Percentiles rank a stretch among this genome's conserved stretches.
These are phyloP conservation scores for Mucor ambiguus DNA, from an alignment of 371 early-diverging fungal species.

Conservation along the genomic window DNA sequence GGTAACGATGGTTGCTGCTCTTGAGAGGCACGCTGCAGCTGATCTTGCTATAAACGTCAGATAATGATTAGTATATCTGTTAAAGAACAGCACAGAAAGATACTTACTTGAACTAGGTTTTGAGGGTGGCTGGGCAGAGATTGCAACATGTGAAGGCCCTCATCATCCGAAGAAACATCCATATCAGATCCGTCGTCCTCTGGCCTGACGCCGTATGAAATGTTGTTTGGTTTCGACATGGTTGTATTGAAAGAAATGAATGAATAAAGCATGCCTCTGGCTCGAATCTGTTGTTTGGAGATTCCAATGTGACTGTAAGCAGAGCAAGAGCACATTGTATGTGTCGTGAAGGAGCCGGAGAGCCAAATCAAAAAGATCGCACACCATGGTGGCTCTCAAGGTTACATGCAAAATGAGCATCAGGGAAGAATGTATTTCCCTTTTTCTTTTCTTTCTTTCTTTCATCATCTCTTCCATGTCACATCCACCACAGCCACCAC, in stretches of 20 bases:
- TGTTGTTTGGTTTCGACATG: not conserved
- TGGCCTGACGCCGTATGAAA: not conserved
- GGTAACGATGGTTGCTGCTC: not conserved
- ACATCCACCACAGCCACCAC: not conserved
- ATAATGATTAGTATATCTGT: not conserved
- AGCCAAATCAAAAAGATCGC: not conserved
- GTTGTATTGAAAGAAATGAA: not conserved
- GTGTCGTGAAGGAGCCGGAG: not conserved
- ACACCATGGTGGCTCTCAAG: not conserved
- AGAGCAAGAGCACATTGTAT: not conserved
- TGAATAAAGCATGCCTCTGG: not conserved
- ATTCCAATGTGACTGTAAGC: not conserved
- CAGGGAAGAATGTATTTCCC: not conserved
- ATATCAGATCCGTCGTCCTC: conserved; percentile 14
- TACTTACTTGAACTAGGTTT: not conserved
- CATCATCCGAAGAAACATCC: conserved; percentile 12
- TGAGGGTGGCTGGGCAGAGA: not conserved
- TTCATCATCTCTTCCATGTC: not conserved
- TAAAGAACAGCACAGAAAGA: not conserved
- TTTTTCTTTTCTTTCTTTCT: conserved; percentile 8
- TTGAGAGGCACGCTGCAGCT: not conserved
- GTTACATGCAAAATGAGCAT: not conserved
- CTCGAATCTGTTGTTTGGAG: not conserved
- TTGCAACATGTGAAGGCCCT: not conserved
- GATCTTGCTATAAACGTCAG: not conserved